Evolutionary conservation across 345 rosid genomes (phyloP), one percentile per base, ranked within the genome.

Genomic region (Eucalyptus paniculata): DNA sequence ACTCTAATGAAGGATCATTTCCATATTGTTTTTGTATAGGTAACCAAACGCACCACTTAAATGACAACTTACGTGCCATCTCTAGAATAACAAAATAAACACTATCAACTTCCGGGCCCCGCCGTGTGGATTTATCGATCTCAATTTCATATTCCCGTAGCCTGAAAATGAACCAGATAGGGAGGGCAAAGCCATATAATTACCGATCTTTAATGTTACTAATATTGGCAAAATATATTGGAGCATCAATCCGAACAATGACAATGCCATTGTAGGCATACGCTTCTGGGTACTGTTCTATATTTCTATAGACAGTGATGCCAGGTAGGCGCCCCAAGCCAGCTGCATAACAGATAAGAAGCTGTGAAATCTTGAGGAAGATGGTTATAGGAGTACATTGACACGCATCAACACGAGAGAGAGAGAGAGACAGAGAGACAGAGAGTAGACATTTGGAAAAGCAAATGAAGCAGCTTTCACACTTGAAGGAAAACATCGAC

Each of bases 251-350:
- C 83, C 99, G 96, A 88, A 97, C 99, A 80, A 97, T 94, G 89
- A 98, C 99, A 86, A 98, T 96, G 69, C 99, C 99, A 44, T 95
- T 92, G 93, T 97, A 98, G 85, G 97, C 95, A 93, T 98, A 96
- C 50, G 98, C 96, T 92, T 98, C 99, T n/a, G 99, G 99, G 94
- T 98, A 98, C 92, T 98, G 99, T 91, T 91, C 93, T 90, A 91
- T 60, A 91, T 96, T 98, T 93, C 99, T 96, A 91, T 98, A 98
- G 86, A 98, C 94, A 56, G 99, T 98, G 91, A 98, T 97, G 89
- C 99, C 99, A 80, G 99, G 99, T 92, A 97, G 99, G 50, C 99
- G 96, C 21, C 99, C 99, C 96, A 97, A 92, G 81, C 96, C 95
- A 93, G 99, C 99, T 98, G 94, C 92, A 91, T 87, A 40, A 21